Base-by-base conservation (phyloP, 495 filamentous ascomycete genomes). In the Chaetomidium leptoderma region DNA sequence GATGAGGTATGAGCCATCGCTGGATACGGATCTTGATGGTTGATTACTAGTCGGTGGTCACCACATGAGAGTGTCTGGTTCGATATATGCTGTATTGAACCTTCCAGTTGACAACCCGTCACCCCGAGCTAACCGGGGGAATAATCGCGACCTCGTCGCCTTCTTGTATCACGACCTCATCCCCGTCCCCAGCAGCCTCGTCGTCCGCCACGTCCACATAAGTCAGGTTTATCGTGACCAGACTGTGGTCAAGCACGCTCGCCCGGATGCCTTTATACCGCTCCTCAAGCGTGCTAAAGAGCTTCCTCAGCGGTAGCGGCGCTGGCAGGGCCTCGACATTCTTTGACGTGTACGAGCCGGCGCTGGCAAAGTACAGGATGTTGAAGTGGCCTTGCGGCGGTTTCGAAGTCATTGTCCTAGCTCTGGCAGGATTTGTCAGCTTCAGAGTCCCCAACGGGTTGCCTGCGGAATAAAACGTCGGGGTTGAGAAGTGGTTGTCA, bases 131-230 rank as follows among this genome's bases (percentile, higher is more conserved):
- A 49, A 97, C 93, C n/a, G 93, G 93, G 30, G 93, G 93, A 59
- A 98, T 97, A 44, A 98, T 86, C 11, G 87, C 95, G 44, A 97
- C 90, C 72, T 98, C 93, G 63, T 93, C 89, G 17, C 91, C 92
- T 21, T 78, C 82, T 55, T 85, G 66, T 58, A 98, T 89, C 42
- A 86, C 69, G 6, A 71, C 64, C 33, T 70, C 66, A 0, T 70
- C 65, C 0, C 65, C 66, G 2, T 68, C 71, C 2, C 69, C 67
- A 9, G 7, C 68, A 68, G 21, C 70, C 29, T 71, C 73, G 26
- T 72, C 71, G 6, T 72, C 72, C 4, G 73, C 66, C 26, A 92
- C 56, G 72, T 98, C 91, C 33, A 95, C 85, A 73, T 97, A 98
- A 27, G 91, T 82, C 36, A 95, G 73, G 59, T 96, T 95, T 35